Conservation (phyloP, 768 basidiomycete genomes). For the Rhizopogon rudus region DNA sequence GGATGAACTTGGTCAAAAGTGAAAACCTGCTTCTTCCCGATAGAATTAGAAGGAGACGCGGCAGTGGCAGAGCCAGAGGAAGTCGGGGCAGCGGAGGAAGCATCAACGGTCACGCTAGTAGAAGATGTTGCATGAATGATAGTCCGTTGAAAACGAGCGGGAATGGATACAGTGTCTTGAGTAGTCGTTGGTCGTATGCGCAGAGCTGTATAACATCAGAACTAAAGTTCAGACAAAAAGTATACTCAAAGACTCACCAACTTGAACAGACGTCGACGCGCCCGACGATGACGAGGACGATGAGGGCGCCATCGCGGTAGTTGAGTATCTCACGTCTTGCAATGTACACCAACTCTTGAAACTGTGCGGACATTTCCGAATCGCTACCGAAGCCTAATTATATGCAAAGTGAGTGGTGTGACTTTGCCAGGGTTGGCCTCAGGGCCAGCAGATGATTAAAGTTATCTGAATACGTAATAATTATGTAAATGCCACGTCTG, state of each 20-base stretch:
- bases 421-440: too few species aligned
- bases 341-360: neutral
- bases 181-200: constrained; percentile 85
- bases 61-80: constrained; percentile 46
- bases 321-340: constrained; percentile 1
- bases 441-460: too few species aligned
- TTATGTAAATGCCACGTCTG: too few species aligned
- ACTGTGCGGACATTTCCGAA: neutral
- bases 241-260: constrained; percentile 56
- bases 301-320: constrained; percentile 64
- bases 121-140: constrained; percentile 75
- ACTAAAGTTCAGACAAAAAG: neutral
- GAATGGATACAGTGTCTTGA: constrained; percentile 82
- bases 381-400: neutral
- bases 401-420: too few species aligned
- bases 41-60: constrained; percentile 42
- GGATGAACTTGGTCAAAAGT: constrained; percentile 93
- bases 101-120: constrained; percentile 82
- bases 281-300: constrained; percentile 55
- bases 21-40: constrained; percentile 78
- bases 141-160: constrained; percentile 89
- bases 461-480: too few species aligned
- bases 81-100: constrained; percentile 47
- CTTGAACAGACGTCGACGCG: constrained; percentile 88
- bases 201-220: constrained; percentile 48